phyloP scores from a whole-genome alignment of 306 rosid genomes.

The Quercus cerris region DNA sequence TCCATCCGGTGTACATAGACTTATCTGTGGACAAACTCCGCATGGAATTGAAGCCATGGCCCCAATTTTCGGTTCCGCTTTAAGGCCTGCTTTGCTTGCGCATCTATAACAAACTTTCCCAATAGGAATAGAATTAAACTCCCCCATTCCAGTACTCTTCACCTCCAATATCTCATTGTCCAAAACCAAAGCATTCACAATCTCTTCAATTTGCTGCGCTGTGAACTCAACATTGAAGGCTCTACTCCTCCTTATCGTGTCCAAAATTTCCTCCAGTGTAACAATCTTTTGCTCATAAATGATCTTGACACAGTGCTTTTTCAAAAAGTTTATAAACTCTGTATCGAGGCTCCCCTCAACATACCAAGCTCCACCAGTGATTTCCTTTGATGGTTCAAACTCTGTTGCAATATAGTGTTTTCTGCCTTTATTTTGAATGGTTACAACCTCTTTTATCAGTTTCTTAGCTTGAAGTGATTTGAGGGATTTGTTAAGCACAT shows the following conservation, averaged over 20 bases:
- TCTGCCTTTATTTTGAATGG: conserved; percentile 55
- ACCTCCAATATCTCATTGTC: conserved; percentile 53
- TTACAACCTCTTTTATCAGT: conserved; percentile 62
- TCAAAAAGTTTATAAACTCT: conserved; percentile 37
- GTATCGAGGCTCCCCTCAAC: conserved; percentile 48
- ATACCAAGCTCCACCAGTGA: conserved; percentile 76
- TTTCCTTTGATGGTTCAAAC: conserved; percentile 66
- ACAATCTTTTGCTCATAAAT: conserved; percentile 45
- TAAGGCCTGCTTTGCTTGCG: conserved; percentile 41
- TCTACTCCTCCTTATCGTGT: conserved; percentile 22
- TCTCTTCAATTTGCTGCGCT: conserved; percentile 47
- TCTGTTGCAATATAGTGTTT: conserved; percentile 72
- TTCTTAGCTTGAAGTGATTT: conserved; percentile 52
- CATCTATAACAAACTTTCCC: conserved; percentile 63
- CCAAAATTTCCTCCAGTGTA: conserved; percentile 44
- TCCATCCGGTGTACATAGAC: conserved; percentile 58
- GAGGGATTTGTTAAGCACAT: conserved; percentile 36
- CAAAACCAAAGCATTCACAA: conserved; percentile 54
- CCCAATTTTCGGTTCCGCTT: conserved; percentile 39
- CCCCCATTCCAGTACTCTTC: conserved; percentile 62
- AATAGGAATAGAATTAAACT: conserved; percentile 45
- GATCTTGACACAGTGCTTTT: conserved; percentile 31
- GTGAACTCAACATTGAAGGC: conserved; percentile 33
- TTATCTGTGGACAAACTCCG: conserved; percentile 70
- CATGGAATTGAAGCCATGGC: conserved; percentile 69